Evolutionary conservation across 306 rosid genomes (phyloP).

Genomic region (Biancaea sappan): DNA sequence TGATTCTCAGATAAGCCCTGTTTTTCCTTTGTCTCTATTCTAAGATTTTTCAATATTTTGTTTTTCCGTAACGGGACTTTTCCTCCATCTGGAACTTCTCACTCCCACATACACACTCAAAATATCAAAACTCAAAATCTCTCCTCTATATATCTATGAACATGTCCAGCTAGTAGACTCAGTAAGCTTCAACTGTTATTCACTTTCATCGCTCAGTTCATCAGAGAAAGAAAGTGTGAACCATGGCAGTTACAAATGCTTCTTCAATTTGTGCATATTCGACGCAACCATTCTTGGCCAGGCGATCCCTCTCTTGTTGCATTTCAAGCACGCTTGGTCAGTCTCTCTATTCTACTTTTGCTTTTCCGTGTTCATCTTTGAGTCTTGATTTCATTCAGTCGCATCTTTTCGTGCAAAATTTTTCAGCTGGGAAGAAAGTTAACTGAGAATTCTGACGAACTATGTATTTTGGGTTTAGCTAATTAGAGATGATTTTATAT

Average conservation of each 20-base stretch:
- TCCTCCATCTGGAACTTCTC: slow-evolving; percentile 14
- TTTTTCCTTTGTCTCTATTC: slow-evolving; percentile 28
- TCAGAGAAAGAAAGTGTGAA: slow-evolving; percentile 18
- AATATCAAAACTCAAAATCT: slow-evolving; percentile 32
- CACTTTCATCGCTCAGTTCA: not conserved
- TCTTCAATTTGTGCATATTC: slow-evolving; percentile 65
- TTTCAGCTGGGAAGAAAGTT: no score
- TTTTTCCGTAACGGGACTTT: not conserved
- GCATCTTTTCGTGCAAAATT: no score
- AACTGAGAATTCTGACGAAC: no score
- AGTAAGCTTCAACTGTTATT: not conserved
- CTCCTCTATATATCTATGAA: slow-evolving; percentile 20
- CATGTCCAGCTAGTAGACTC: not conserved
- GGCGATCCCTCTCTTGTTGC: slow-evolving; percentile 29
- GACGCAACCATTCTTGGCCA: slow-evolving; percentile 48
- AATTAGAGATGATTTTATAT: no score
- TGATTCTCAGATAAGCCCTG: slow-evolving; percentile 36
- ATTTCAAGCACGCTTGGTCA: slow-evolving; percentile 53
- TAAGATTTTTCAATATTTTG: slow-evolving; percentile 17
- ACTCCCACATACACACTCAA: slow-evolving; percentile 6
- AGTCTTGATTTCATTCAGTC: not conserved
- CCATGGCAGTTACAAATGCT: slow-evolving; percentile 64
- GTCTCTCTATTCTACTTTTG: slow-evolving; percentile 30
- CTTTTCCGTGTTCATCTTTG: not conserved
- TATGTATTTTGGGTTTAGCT: no score